Evolutionary conservation across 2,329 filamentous ascomycete species (phyloP).

Genomic region (Paecilomyces fulvus): DNA sequence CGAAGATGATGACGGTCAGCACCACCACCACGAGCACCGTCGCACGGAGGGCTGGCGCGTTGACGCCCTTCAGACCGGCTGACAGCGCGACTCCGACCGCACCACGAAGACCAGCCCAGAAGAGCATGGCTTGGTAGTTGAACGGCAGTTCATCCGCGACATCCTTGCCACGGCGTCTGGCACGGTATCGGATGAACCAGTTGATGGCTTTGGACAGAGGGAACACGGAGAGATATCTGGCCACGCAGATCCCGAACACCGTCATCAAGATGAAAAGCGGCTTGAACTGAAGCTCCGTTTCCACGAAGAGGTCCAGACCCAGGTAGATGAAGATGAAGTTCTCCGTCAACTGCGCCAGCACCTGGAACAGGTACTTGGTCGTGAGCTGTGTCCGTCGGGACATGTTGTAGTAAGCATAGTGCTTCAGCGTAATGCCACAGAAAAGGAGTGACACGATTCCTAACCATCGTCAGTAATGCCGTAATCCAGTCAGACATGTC

Average conservation of each 20-base stretch:
- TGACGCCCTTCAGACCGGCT: conserved; percentile 74
- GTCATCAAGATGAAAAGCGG: conserved; percentile 92
- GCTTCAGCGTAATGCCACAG: conserved; percentile 96
- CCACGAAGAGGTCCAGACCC: conserved; percentile 87
- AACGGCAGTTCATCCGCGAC: conserved; percentile 82
- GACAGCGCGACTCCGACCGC: conserved; percentile 93
- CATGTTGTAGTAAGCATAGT: conserved; percentile 99
- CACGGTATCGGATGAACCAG: conserved; percentile 81
- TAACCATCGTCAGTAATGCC: conserved; percentile 32
- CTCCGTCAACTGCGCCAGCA: conserved; percentile 88
- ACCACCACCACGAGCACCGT: conserved; percentile 98
- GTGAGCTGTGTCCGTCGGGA: conserved; percentile 93
- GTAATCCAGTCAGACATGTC: conserved; percentile 1
- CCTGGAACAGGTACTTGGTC: conserved; percentile 95
- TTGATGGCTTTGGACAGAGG: conserved; percentile 85
- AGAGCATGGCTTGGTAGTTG: conserved; percentile 99
- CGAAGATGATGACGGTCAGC: conserved; percentile 96
- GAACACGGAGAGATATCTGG: conserved; percentile 90
- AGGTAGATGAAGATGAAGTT: conserved; percentile 99
- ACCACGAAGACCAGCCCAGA: conserved; percentile 92
- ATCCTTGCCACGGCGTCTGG: conserved; percentile 65
- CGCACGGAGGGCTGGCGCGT: conserved; percentile 74
- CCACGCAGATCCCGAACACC: conserved; percentile 81
- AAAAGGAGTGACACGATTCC: conserved; percentile 94
- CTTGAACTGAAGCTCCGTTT: conserved; percentile 79